phyloP scores from a whole-genome alignment of 495 filamentous ascomycete species.

The Astrothelium macrocarpum region DNA sequence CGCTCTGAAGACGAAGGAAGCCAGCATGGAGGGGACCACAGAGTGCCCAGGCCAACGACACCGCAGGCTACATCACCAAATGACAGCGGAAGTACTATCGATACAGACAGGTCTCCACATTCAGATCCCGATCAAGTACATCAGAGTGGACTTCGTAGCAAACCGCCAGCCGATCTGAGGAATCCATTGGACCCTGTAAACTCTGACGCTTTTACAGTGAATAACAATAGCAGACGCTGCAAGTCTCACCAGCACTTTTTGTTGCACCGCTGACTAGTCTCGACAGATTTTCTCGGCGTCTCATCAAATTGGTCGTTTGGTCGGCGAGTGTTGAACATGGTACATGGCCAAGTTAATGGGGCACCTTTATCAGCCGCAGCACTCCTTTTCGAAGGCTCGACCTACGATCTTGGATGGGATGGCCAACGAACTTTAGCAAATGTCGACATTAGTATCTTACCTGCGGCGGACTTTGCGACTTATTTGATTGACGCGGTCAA shows the following conservation, averaged over 20 bases:
- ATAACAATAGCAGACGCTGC: neutral
- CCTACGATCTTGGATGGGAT: conserved; percentile 38
- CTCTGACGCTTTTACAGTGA: neutral
- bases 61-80: conserved; percentile 9
- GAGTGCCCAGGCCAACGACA: neutral
- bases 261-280: conserved; percentile 15
- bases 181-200: conserved; percentile 26
- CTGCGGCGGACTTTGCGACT: conserved; percentile 34
- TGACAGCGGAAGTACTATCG: conserved; percentile 19
- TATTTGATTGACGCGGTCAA: conserved; percentile 39
- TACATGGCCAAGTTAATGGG: conserved; percentile 33
- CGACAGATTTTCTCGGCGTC: conserved; percentile 36
- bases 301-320: conserved; percentile 43
- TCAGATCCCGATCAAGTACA: neutral
- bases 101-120: conserved; percentile 7
- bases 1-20: neutral
- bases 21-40: neutral
- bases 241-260: conserved; percentile 23
- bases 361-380: conserved; percentile 30
- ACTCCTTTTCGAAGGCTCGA: conserved; percentile 33
- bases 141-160: conserved; percentile 3
- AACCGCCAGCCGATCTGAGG: conserved; percentile 24
- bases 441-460: conserved; percentile 27
- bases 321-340: conserved; percentile 34
- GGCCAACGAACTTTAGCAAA: conserved; percentile 24